Percentiles rank a stretch among this genome's conserved stretches.
These are phyloP conservation scores for Trametes hirsuta DNA, from an alignment of 1,284 basidiomycete genomes.

Conservation along the genomic window DNA sequence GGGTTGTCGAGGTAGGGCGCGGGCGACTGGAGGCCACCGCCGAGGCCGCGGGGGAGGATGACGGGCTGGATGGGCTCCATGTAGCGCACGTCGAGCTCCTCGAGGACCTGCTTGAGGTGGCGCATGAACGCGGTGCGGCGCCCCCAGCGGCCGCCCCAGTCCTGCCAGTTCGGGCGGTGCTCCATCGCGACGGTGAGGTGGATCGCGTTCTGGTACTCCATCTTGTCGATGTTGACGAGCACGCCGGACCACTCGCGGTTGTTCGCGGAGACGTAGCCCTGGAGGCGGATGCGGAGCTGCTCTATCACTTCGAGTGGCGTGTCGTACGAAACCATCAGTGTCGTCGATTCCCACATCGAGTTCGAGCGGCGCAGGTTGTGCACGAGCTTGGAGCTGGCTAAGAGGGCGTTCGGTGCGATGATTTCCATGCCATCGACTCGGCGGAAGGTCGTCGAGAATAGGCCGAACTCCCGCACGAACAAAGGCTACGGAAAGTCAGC, in stretches of 20 bases:
- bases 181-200: conserved; percentile 73
- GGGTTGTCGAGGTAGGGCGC: conserved; percentile 19
- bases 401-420: conserved; percentile 79
- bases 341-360: conserved; percentile 76
- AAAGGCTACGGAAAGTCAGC: conserved; percentile 41
- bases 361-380: conserved; percentile 78
- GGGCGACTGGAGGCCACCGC: not conserved
- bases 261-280: conserved; percentile 66
- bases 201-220: conserved; percentile 78
- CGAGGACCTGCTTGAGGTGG: conserved; percentile 66
- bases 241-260: conserved; percentile 75
- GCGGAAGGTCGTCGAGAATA: conserved; percentile 82
- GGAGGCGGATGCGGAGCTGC: conserved; percentile 60
- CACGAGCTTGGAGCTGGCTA: conserved; percentile 75
- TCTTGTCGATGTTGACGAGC: conserved; percentile 69
- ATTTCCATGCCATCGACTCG: conserved; percentile 82
- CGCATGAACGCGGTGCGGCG: conserved; percentile 76
- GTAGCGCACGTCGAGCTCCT: conserved; percentile 75
- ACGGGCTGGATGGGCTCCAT: conserved; percentile 74
- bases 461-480: conserved; percentile 77
- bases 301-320: conserved; percentile 74
- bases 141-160: conserved; percentile 81
- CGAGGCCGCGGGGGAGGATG: conserved; percentile 46
- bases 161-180: conserved; percentile 85
- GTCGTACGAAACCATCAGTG: conserved; percentile 63